Base-by-base conservation (phyloP, 2,329 filamentous ascomycete genomes). In the Phaeoacremonium minimum region DNA sequence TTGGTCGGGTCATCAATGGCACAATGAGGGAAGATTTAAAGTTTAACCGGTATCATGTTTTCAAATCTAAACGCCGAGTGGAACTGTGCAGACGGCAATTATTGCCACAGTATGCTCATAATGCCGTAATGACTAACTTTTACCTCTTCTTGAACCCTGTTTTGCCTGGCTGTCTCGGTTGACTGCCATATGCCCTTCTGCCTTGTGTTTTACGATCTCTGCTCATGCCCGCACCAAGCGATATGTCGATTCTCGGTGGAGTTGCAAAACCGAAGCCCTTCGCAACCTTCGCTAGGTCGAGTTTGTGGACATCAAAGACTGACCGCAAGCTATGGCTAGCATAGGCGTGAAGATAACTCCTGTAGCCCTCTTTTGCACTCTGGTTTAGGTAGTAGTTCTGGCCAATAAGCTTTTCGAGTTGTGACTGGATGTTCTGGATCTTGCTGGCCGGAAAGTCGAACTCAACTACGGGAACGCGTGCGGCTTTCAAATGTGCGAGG, bases 371-470 rank as follows among this genome's bases (percentile, higher is more conserved):
- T 65, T 83, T 84, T 43, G 80, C 80, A 50, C 71, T 77, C 76
- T 95, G 93, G 69, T 96, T 93, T 40, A 98, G 75, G 62, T 96
- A 96, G 70, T 97, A 97, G 65, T 98, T 97, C 60, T 93, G 86
- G 18, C 79, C 80, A 52, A 98, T 94, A 47, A 97, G 76, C 66
- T 91, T 93, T 73, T 97, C 91, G 8, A 97, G 77, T 63, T 96
- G 89, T 52, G 85, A 80, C 67, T 94, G 83, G 48, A 95, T 82
- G 54, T 94, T 93, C 53, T 91, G 72, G 46, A 98, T 87, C 73
- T 95, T 95, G 67, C 87, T 90, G 38, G 80, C 72, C 2, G 91
- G 91, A 56, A 98, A 93, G 55, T 97, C 91, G 54, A 95, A 97
- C 63, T 98, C 93, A 18, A 95, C 87, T 6, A 98, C 83, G 3